Evolutionary conservation across 371 early-diverging fungal genomes (phyloP).

Genomic region (Apophysomyces trapeziformis): DNA sequence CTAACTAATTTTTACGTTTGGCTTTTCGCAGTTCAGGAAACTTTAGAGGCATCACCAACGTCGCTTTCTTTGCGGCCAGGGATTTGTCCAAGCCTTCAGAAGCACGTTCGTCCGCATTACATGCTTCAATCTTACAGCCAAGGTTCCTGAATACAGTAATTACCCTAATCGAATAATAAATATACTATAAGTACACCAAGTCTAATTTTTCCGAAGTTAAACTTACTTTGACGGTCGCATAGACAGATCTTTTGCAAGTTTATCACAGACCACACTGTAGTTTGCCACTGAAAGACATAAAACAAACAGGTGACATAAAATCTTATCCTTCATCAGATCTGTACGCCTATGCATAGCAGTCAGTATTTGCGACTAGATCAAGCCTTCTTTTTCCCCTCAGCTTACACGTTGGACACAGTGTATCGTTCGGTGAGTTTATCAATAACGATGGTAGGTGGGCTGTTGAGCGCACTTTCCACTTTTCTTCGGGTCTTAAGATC

Average conservation of each 20-base stretch:
- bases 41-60: conserved; percentile 43
- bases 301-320: conserved; percentile 77
- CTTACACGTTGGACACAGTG: conserved; percentile 61
- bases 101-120: conserved; percentile 34
- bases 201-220: not conserved
- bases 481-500: conserved; percentile 58
- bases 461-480: conserved; percentile 53
- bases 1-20: conserved; percentile 23
- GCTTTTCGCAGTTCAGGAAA: conserved; percentile 42
- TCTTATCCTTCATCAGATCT: conserved; percentile 72
- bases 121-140: conserved; percentile 65
- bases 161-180: conserved; percentile 11
- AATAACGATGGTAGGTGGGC: conserved; percentile 62
- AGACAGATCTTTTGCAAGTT: conserved; percentile 70
- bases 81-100: conserved; percentile 18
- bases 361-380: not conserved
- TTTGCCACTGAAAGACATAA: conserved; percentile 73
- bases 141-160: conserved; percentile 39
- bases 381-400: not conserved
- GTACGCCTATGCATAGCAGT: conserved; percentile 53
- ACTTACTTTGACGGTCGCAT: conserved; percentile 52
- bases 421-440: conserved; percentile 72
- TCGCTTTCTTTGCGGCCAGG: conserved; percentile 33
- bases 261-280: conserved; percentile 64
- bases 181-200: not conserved